Conservation (phyloP, 257 asterid species). For the Solanum pinnatisectum region DNA sequence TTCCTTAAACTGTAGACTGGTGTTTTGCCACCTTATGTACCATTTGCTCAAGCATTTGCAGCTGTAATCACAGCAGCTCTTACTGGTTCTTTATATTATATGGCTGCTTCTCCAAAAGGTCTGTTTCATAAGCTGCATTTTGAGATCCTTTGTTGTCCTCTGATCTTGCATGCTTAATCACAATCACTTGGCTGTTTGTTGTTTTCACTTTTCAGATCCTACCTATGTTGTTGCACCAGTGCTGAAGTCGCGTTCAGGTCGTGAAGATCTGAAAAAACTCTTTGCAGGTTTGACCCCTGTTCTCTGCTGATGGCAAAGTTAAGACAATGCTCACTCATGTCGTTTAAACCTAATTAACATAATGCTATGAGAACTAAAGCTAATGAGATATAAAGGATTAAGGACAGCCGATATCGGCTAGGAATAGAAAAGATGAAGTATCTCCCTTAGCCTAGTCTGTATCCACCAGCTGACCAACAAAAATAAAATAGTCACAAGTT, state of each 20-base stretch:
- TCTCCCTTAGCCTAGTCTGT: not conserved
- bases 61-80: slow-evolving; percentile 92
- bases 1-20: slow-evolving; percentile 46
- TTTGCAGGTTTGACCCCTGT: slow-evolving; percentile 55
- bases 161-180: not conserved
- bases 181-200: not conserved
- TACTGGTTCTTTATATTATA: slow-evolving; percentile 77
- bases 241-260: slow-evolving; percentile 58
- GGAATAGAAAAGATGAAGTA: not conserved
- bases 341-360: not conserved
- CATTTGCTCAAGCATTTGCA: slow-evolving; percentile 95
- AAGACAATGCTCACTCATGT: not conserved
- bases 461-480: not conserved
- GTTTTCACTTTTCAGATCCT: slow-evolving; percentile 48
- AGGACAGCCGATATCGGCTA: not conserved
- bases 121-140: not conserved
- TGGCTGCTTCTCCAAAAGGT: slow-evolving; percentile 95
- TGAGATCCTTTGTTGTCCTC: not conserved
- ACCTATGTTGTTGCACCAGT: slow-evolving; percentile 83
- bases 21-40: slow-evolving; percentile 85
- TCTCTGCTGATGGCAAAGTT: not conserved
- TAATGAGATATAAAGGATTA: not conserved
- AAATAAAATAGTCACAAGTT: not conserved
- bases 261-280: slow-evolving; percentile 80
- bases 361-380: not conserved